Conservation (phyloP, 2,329 filamentous ascomycete species). For the Colletotrichum trifolii region DNA sequence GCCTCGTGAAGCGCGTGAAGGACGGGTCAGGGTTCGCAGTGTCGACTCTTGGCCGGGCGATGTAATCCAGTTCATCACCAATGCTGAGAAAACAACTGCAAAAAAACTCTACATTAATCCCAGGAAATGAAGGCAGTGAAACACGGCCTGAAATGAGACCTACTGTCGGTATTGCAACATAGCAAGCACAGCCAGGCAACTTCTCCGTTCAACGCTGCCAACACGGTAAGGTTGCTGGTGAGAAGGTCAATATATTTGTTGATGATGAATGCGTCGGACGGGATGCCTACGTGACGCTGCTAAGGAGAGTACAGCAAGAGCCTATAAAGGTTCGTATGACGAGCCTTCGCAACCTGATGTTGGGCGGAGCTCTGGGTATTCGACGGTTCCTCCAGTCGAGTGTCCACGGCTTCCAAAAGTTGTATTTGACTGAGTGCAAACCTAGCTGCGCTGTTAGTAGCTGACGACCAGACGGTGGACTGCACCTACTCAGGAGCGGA, state of each 20-base stretch:
- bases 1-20: constrained; percentile 16
- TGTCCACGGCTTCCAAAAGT: constrained; percentile 35
- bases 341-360: constrained; percentile 19
- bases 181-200: constrained; percentile 28
- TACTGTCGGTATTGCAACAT: constrained; percentile 30
- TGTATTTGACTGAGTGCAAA: constrained; percentile 29
- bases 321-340: constrained; percentile 30
- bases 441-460: not conserved
- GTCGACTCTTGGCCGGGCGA: constrained; percentile 27
- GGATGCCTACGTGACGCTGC: constrained; percentile 17
- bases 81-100: constrained; percentile 25
- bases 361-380: constrained; percentile 22
- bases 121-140: not conserved
- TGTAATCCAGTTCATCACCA: constrained; percentile 31
- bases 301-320: constrained; percentile 22
- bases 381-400: constrained; percentile 25
- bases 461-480: fast-evolving
- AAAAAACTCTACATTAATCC: fast-evolving
- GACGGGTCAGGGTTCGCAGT: constrained; percentile 18
- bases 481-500: constrained; percentile 12
- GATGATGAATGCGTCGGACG: too few species aligned
- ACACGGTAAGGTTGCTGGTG: constrained; percentile 16
- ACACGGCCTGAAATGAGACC: not conserved
- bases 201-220: constrained; percentile 22
- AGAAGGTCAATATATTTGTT: fast-evolving